Evolutionary conservation across 2,329 filamentous ascomycete genomes (phyloP), one percentile per base, ranked within the genome.

Genomic region (Pezicula neosporulosa): DNA sequence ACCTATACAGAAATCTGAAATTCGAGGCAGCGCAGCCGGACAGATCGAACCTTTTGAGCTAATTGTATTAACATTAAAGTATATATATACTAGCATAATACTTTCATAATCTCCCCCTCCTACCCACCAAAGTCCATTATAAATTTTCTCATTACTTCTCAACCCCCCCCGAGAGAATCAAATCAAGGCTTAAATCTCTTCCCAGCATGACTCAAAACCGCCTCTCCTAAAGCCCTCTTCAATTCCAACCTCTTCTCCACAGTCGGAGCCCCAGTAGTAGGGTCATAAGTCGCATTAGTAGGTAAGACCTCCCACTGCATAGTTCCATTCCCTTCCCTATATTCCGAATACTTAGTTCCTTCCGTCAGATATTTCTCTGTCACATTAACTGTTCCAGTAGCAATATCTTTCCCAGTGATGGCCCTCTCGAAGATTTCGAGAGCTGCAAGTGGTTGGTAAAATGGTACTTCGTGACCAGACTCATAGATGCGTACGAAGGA

Each of bases 401-500:
- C 77, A 44, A 85, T 68, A 56, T 82, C 79, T 30, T 63, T 63
- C 36, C 75, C 71, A 44, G 70, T 71, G 41, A 81, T 68, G 0
- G 71, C 68, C 6, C 79, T 72, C 30, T 75, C 68, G 62, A 82
- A 81, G 44, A 82, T 75, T 51, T 74, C 66, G 15, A 75, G 76
- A 1, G 74, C 68, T 0, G 75, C 75, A 49, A 80, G 64, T 0
- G 78, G 80, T 56, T 81, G 76, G 57, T 80, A 81, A 6, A 74
- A 72, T 0, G 75, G 75, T 1, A 79, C 73, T 47, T 82, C 77
- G 28, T 24, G 19, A 4, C 48, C 47, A 21, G 82, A 75, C 56
- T 86, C 78, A 66, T 83, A 87, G 47, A 87, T 74, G 9, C 85
- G 75, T 35, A 79, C 80, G 63, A 87, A 87, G 24, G 77, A 81